Evolutionary conservation across 108 stramenopile genomes (phyloP).

Genomic region (Schizochytrium sp.): DNA sequence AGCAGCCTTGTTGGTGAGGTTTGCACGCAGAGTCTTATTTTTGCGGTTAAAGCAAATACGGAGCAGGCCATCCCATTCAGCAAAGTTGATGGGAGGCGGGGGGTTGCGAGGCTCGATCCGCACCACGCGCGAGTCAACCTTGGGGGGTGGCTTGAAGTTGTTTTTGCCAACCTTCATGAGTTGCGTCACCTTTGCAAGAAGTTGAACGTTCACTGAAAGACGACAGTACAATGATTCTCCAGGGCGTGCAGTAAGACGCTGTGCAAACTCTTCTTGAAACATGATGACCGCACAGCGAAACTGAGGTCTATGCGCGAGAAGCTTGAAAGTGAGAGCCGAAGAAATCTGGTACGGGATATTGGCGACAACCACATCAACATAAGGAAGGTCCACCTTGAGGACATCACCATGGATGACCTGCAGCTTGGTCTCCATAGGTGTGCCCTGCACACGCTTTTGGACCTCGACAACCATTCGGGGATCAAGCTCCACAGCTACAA

Average conservation of each 20-base stretch:
- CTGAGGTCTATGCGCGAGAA: conserved; percentile 91
- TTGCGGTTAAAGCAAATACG: conserved; percentile 89
- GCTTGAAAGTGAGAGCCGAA: conserved; percentile 92
- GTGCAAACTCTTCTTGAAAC: conserved; percentile 98
- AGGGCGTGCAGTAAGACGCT: conserved; percentile 90
- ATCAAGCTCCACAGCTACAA: conserved; percentile 96
- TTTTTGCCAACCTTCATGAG: conserved; percentile 96
- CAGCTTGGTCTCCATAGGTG: conserved; percentile 81
- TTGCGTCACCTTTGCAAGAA: conserved; percentile 96
- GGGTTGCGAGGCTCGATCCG: conserved; percentile 94
- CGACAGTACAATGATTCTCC: conserved; percentile 96
- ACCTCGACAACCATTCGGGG: conserved; percentile 97
- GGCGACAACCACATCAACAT: conserved; percentile 97
- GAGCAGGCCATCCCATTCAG: conserved; percentile 99
- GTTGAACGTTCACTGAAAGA: conserved; percentile 95
- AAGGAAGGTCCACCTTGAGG: conserved; percentile 92
- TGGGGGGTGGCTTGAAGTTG: conserved; percentile 98
- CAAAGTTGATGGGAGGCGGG: conserved; percentile 96
- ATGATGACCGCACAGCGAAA: conserved; percentile 99
- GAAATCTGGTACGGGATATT: conserved; percentile 98
- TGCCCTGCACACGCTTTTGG: conserved; percentile 94
- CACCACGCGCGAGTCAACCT: conserved; percentile 80
- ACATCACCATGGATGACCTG: conserved; percentile 95
- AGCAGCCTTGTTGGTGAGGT: conserved; percentile 83
- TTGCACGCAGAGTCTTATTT: conserved; percentile 88